A percentile compares a stretch with the other conserved stretches of the same genome.
phyloP scores from a whole-genome alignment of 352 stramenopile species.

The Phytophthora palmivora region DNA sequence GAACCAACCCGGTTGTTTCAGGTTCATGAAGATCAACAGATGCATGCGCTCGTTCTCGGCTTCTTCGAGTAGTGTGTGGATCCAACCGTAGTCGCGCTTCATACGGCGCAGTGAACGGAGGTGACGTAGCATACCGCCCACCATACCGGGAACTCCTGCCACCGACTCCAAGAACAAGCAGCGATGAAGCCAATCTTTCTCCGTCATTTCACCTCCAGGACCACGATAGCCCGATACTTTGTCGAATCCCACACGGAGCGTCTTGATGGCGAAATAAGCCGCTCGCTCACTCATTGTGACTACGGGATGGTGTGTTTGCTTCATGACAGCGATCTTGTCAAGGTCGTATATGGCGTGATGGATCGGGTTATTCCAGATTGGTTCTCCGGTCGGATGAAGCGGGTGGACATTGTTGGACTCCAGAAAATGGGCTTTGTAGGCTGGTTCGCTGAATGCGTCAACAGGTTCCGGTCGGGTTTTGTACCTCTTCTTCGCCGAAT shows the following conservation, averaged over 20 bases:
- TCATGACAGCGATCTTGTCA: conserved; percentile 39
- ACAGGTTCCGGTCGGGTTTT: neutral
- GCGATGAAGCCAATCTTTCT: conserved; percentile 71
- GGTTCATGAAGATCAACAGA: conserved; percentile 90
- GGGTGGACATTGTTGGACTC: conserved; percentile 26
- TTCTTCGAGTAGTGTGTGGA: conserved; percentile 93
- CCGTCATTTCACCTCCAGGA: conserved; percentile 63
- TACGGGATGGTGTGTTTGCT: conserved; percentile 49
- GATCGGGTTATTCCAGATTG: conserved; percentile 52
- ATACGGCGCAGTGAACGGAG: conserved; percentile 86
- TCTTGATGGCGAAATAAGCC: conserved; percentile 46
- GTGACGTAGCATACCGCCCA: conserved; percentile 78
- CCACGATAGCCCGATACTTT: conserved; percentile 62
- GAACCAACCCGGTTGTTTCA: conserved; percentile 85
- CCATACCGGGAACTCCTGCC: conserved; percentile 81
- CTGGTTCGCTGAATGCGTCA: conserved; percentile 18
- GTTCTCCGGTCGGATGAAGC: conserved; percentile 18
- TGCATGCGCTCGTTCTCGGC: conserved; percentile 97
- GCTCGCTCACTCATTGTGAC: conserved; percentile 47
- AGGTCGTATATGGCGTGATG: conserved; percentile 51
- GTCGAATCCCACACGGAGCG: conserved; percentile 59
- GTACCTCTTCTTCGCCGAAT: neutral
- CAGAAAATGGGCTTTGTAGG: conserved; percentile 30
- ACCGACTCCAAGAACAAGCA: conserved; percentile 84
- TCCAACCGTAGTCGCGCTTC: conserved; percentile 91